phyloP scores from a whole-genome alignment of 1,139 yeast species.

The Yamadazyma songkhlaensis region DNA sequence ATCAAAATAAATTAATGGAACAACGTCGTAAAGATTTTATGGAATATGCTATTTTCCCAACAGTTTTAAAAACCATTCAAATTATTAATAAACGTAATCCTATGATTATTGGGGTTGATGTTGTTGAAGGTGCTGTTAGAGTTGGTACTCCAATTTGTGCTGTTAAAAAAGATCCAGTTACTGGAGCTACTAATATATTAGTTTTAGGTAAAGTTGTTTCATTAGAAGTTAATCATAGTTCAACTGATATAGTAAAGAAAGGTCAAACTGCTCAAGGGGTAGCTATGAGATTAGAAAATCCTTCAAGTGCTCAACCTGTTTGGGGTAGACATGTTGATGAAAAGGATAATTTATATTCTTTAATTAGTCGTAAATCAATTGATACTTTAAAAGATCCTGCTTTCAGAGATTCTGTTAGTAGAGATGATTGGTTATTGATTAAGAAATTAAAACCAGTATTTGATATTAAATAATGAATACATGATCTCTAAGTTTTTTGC shows the following conservation, averaged over 20 bases:
- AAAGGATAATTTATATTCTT: constrained; percentile 81
- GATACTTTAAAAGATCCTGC: constrained; percentile 98
- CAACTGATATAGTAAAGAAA: constrained; percentile 76
- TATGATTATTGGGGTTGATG: constrained; percentile 98
- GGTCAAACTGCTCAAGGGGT: constrained; percentile 98
- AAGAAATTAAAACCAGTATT: constrained; percentile 86
- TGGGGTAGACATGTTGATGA: constrained; percentile 99
- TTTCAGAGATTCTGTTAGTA: constrained; percentile 87
- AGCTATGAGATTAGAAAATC: constrained; percentile 95
- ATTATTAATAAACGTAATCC: constrained; percentile 98
- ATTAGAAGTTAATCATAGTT: constrained; percentile 90
- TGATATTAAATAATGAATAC: constrained; percentile 55
- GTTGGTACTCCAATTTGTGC: constrained; percentile 96
- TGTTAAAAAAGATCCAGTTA: constrained; percentile 82
- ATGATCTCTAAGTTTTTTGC: not conserved
- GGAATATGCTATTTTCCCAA: constrained; percentile 91
- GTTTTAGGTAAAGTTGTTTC: constrained; percentile 83
- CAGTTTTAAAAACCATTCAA: constrained; percentile 90
- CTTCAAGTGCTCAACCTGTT: constrained; percentile 88
- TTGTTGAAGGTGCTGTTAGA: constrained; percentile 83
- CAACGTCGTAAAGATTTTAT: constrained; percentile 86
- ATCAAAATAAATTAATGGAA: constrained; percentile 84
- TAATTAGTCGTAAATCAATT: constrained; percentile 82
- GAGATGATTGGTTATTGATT: constrained; percentile 93
- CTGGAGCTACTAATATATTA: constrained; percentile 71